Evolutionary conservation across 805 yeast genomes (phyloP), one percentile per base, ranked within the genome.

Genomic region (Candida maltosa): DNA sequence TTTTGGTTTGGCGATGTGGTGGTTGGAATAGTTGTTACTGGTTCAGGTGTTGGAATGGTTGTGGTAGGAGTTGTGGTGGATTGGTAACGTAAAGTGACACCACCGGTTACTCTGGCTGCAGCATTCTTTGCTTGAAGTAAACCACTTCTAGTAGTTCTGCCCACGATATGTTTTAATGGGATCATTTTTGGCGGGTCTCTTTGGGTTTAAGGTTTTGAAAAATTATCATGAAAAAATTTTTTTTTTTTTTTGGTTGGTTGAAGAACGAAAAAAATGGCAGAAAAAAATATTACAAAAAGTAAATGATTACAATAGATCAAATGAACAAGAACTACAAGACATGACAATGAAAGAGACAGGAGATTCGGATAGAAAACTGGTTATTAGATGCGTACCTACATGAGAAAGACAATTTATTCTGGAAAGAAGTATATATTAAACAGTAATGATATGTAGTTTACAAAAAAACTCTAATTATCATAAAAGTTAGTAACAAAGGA

Each of bases 111-210:
- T n/a, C n/a, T n/a, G 2, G 16, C 6, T 4, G 28, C 17, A 4
- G 26, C 15, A 15, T 22, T 16, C 10, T 35, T 26, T 12, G 26
- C 11, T 6, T 21, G 26, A 14, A 22, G 6, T 12, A 23, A 9
- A 17, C 32, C 32, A 11, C 41, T 15, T 15, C 38, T 32, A 6
- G 38, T 17, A 21, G 35, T 28, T 31, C 38, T 41, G 16, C n/a
- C 21, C 12, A 41, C 29, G 15, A 28, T 12, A 19, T 25, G 41
- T 42, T 52, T 50, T 21, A 48, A 40, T 9, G 49, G 52, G 24
- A 49, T 38, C 57, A 52, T 51, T 32, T 26, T 16, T 31, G 9
- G 36, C 23, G 23, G 12, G 5, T 4, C 8, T 3, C 14, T 26
- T 12, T 18, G 16, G 34, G 16, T 22, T 22, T 11, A 12, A 11